A percentile compares a stretch with the other conserved stretches of the same genome.
Conservation (phyloP, 2,329 filamentous ascomycete genomes). For the Fusarium virguliforme region DNA sequence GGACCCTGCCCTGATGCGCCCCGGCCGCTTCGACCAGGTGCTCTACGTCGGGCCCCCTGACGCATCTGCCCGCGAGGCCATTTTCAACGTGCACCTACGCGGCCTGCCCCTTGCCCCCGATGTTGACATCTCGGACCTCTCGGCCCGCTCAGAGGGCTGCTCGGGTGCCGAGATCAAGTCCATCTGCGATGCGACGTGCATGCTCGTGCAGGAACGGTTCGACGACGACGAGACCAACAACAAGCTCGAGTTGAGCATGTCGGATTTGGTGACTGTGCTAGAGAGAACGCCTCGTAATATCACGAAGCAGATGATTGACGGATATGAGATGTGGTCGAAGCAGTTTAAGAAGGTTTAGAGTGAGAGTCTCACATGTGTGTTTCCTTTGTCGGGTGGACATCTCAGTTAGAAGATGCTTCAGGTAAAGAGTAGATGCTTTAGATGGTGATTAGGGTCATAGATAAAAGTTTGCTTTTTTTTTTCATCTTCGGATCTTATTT, state of each 20-base stretch:
- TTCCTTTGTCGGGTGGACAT: background rate
- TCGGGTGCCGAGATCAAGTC: constrained; percentile 86
- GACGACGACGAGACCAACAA: constrained; percentile 52
- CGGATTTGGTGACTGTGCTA: constrained; percentile 63
- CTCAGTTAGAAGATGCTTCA: background rate
- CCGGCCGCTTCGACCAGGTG: constrained; percentile 87
- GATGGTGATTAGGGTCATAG: constrained; percentile 6
- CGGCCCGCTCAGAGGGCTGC: constrained; percentile 79
- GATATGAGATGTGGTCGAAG: constrained; percentile 71
- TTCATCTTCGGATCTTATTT: constrained; percentile 25
- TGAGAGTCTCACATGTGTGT: background rate
- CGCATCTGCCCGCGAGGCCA: constrained; percentile 79
- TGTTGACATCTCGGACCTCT: constrained; percentile 77
- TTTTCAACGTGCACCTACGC: constrained; percentile 78
- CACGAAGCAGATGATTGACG: constrained; percentile 70
- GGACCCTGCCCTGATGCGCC: constrained; percentile 87
- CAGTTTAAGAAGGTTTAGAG: constrained; percentile 54
- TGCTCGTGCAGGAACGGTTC: constrained; percentile 60
- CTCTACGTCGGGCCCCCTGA: constrained; percentile 91
- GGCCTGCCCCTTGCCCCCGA: constrained; percentile 73
- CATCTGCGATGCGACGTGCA: constrained; percentile 65
- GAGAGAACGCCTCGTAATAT: constrained; percentile 70
- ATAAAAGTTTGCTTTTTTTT: constrained; percentile 30
- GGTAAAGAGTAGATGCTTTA: constrained; percentile 4
- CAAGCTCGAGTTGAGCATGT: constrained; percentile 59